A percentile compares a stretch with the other conserved stretches of the same genome.
Conservation (phyloP, 805 yeast species). For the Candida easanensis region DNA sequence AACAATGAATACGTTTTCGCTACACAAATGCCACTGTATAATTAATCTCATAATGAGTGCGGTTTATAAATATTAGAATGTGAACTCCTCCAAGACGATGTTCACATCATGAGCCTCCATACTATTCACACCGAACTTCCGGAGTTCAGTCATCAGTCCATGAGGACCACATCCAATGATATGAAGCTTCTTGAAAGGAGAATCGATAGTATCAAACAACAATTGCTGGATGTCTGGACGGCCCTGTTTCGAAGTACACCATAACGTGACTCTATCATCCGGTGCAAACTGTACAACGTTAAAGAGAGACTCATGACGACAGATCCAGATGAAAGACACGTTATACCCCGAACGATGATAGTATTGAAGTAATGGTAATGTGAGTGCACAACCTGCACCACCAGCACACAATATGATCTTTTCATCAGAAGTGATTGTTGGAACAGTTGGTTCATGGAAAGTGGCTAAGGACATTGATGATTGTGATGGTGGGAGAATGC, state of each 20-base stretch:
- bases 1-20: no score
- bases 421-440: constrained; percentile 1
- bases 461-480: not conserved
- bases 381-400: constrained; percentile 21
- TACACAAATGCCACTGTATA: no score
- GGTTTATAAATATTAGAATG: constrained; percentile 12
- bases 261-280: constrained; percentile 8
- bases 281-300: constrained; percentile 2
- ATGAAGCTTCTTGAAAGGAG: constrained; percentile 7
- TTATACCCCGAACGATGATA: constrained; percentile 9
- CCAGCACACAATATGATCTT: constrained; percentile 22
- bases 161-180: constrained; percentile 29
- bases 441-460: not conserved
- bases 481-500: not conserved
- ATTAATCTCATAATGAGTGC: no score
- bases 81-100: constrained; percentile 23
- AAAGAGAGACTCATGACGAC: constrained; percentile 13
- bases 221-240: constrained; percentile 21
- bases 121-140: constrained; percentile 16
- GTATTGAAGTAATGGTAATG: constrained; percentile 14
- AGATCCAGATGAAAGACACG: constrained; percentile 24
- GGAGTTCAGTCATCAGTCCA: constrained; percentile 21
- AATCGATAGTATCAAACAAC: constrained; percentile 11
- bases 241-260: constrained; percentile 21
- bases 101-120: constrained; percentile 13